These are phyloP conservation scores for Corniculantispora saksenae DNA, from an alignment of 2,329 filamentous ascomycete species.

Conservation along the genomic window DNA sequence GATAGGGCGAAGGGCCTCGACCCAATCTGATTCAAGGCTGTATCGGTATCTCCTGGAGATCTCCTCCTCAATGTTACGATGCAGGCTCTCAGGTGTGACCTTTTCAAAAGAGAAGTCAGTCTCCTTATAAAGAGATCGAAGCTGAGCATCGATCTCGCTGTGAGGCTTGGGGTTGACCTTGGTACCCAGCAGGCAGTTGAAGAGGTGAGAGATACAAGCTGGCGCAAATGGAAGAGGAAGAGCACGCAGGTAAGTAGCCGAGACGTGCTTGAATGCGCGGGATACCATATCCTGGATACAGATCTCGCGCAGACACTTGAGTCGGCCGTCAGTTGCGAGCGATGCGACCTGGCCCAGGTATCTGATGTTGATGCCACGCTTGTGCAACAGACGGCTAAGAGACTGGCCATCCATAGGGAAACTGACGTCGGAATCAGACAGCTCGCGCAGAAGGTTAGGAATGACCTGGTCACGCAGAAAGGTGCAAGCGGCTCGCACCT, in stretches of 20 bases:
- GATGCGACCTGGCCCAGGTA: slow-evolving; percentile 86
- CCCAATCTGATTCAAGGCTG: slow-evolving; percentile 68
- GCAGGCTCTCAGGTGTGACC: slow-evolving; percentile 72
- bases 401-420: slow-evolving; percentile 99
- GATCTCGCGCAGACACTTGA: slow-evolving; percentile 76
- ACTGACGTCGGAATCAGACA: slow-evolving; percentile 89
- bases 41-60: slow-evolving; percentile 75
- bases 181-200: slow-evolving; percentile 88
- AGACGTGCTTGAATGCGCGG: slow-evolving; percentile 93
- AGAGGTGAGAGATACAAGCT: slow-evolving; percentile 77
- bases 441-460: slow-evolving; percentile 81
- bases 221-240: slow-evolving; percentile 79
- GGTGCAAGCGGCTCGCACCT: slow-evolving; percentile 80
- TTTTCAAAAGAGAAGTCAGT: slow-evolving; percentile 79
- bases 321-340: slow-evolving; percentile 67
- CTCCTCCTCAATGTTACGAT: slow-evolving; percentile 69
- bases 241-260: slow-evolving; percentile 75
- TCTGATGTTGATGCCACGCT: slow-evolving; percentile 94
- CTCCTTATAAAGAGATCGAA: slow-evolving; percentile 78
- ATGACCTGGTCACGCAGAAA: slow-evolving; percentile 77
- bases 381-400: slow-evolving; percentile 84
- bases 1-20: slow-evolving; percentile 66
- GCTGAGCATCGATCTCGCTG: slow-evolving; percentile 72
- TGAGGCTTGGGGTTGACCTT: slow-evolving; percentile 75
- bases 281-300: slow-evolving; percentile 89